Conservation (phyloP, 345 rosid genomes). For the Pelargonium nanum region DNA sequence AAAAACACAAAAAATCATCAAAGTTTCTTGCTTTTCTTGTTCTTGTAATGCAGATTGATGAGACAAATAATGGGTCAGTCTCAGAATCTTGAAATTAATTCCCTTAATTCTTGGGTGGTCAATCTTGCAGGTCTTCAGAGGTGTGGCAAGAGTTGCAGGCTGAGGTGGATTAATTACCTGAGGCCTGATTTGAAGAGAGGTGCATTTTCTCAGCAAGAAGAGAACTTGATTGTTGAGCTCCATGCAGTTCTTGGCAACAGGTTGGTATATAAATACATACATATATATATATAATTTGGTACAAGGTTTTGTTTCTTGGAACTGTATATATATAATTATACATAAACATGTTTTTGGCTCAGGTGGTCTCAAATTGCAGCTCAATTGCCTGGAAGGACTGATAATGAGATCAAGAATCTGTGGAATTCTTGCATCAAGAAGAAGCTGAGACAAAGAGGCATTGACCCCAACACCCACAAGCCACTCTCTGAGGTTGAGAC, state of each 20-base stretch:
- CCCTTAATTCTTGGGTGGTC: not conserved
- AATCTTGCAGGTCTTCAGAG: constrained; percentile 48
- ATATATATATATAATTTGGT: not conserved
- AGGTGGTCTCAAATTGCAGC: constrained; percentile 71
- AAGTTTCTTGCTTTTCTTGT: not conserved
- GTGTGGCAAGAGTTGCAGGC: constrained; percentile 75
- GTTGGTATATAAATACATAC: constrained; percentile 10
- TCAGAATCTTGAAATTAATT: not conserved
- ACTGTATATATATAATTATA: not conserved
- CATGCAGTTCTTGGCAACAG: constrained; percentile 70
- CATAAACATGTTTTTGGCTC: constrained; percentile 2
- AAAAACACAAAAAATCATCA: not conserved
- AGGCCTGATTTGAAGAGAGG: constrained; percentile 91
- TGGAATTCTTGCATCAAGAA: constrained; percentile 63
- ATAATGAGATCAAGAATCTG: constrained; percentile 55
- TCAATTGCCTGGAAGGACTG: constrained; percentile 51
- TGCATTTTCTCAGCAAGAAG: constrained; percentile 68
- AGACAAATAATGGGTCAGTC: not conserved
- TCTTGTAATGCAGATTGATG: not conserved
- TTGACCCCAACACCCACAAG: constrained; percentile 56
- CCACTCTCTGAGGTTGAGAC: constrained; percentile 42
- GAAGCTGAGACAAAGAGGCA: constrained; percentile 52
- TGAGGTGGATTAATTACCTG: constrained; percentile 78
- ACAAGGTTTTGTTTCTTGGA: not conserved
- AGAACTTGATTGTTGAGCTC: constrained; percentile 64